Percentiles rank a stretch among this genome's conserved stretches.
Conservation (phyloP, 2,329 filamentous ascomycete species). For the Orbilia javanica region DNA sequence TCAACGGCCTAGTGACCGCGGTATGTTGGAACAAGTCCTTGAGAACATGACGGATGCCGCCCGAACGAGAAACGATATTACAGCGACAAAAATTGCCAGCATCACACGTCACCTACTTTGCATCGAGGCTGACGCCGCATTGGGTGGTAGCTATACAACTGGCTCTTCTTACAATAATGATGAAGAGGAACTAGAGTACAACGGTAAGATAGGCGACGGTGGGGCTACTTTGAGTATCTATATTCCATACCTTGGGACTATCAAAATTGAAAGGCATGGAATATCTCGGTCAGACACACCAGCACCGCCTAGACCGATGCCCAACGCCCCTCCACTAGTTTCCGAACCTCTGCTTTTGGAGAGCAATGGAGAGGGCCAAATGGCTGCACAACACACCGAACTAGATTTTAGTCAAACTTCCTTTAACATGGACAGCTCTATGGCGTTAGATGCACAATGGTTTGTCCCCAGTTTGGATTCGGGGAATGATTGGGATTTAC, state of each 20-base stretch:
- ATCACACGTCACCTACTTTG: slow-evolving; percentile 65
- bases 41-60: slow-evolving; percentile 63
- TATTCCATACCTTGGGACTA: slow-evolving; percentile 67
- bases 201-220: slow-evolving; percentile 59
- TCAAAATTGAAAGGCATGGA: slow-evolving; percentile 64
- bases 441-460: neutral
- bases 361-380: neutral
- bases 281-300: slow-evolving; percentile 15
- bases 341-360: neutral
- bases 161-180: slow-evolving; percentile 53
- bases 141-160: slow-evolving; percentile 62
- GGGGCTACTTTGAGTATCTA: slow-evolving; percentile 64
- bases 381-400: neutral
- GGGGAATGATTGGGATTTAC: slow-evolving; percentile 64
- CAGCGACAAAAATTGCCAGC: slow-evolving; percentile 63
- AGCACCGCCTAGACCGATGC: too few relatives aligned
- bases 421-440: neutral
- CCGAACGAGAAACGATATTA: slow-evolving; percentile 60
- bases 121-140: slow-evolving; percentile 65
- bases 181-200: slow-evolving; percentile 60
- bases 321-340: neutral
- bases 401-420: neutral
- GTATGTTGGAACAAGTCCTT: slow-evolving; percentile 65
- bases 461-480: neutral
- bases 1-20: slow-evolving; percentile 67